A percentile compares a stretch with the other conserved stretches of the same genome.
phyloP scores from a whole-genome alignment of 805 yeast genomes.

The Henningerozyma blattae region DNA sequence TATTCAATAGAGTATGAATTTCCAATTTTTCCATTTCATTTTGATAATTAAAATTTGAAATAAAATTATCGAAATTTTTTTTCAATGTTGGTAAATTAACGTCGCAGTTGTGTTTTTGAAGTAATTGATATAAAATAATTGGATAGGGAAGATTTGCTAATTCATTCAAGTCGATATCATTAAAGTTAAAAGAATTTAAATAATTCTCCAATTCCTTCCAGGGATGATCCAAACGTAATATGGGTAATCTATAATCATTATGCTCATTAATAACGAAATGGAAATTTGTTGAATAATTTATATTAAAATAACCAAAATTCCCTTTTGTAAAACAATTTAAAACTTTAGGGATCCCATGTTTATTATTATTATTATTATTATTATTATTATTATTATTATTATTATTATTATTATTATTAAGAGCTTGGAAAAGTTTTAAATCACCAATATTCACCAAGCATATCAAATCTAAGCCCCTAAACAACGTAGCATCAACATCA shows the following conservation, averaged over 20 bases:
- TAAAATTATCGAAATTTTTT: conserved; percentile 19
- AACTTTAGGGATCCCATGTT: too few relatives aligned
- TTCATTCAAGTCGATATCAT: neutral
- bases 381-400: conserved; percentile 15
- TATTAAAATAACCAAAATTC: too few relatives aligned
- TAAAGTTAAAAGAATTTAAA: neutral
- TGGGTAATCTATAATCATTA: neutral
- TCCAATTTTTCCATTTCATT: neutral
- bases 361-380: too few relatives aligned
- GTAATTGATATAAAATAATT: neutral
- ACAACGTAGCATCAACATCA: too few relatives aligned
- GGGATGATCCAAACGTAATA: neutral
- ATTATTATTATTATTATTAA: conserved; percentile 22
- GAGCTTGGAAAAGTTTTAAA: conserved; percentile 21
- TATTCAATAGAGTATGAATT: too few relatives aligned
- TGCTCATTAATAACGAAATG: too few relatives aligned
- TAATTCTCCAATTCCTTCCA: neutral
- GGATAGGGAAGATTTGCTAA: too few relatives aligned
- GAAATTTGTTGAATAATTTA: too few relatives aligned
- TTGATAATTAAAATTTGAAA: neutral
- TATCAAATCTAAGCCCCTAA: too few relatives aligned
- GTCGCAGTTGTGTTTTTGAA: neutral
- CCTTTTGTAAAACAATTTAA: too few relatives aligned
- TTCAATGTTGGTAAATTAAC: neutral
- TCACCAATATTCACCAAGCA: too few relatives aligned